Base-by-base conservation (phyloP, 2,329 filamentous ascomycete species). In the Exophiala viscosa region DNA sequence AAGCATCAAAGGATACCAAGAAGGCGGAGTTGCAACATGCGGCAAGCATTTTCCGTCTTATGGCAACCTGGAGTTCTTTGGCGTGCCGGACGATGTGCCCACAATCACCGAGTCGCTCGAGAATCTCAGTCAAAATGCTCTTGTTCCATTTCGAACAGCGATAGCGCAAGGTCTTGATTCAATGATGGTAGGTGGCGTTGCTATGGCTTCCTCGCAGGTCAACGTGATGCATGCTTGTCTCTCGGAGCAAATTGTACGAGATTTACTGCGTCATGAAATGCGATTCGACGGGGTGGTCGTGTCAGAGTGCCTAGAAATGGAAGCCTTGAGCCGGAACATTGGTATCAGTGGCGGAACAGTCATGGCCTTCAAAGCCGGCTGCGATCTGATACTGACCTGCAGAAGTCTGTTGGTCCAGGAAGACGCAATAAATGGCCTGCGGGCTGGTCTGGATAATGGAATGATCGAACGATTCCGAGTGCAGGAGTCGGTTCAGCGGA, bases 1-100 rank as follows among this genome's bases (percentile, higher is more conserved):
- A 18, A 90, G 88, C 54, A 87, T 97, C 74, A 91, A 87, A 66
- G 93, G 93, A 39, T 96, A 95, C 69, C 90, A 92, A 63, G 89
- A 96, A 67, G 91, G 88, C 9, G 91, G 92, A 0, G 73, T 96
- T 41, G 88, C 86, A 2, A 95, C 90, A 0, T 90, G 93, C 65
- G 92, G 92, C 51, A 97, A 97, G 69, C 92, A 97, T 69, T 96
- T 97, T 62, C 92, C 92, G 3, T 96, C 90, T 0, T 97, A 96
- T 65, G 92, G 92, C 31, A 96, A 96, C 64, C 76, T 97, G 14
- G 91, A 96, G 67, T 96, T 96, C 63, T 81, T 95, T 1, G 91
- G 90, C 10, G 95, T 90, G 3, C 91, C 88, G 43, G 75, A 95
- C 18, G 91, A 96, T 64, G 90, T 97, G 28, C 92, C 92, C 11